Percentiles rank a stretch among this genome's conserved stretches.
Evolutionary conservation across 2,329 filamentous ascomycete species (phyloP).

Genomic region (Fonsecaea monophora): DNA sequence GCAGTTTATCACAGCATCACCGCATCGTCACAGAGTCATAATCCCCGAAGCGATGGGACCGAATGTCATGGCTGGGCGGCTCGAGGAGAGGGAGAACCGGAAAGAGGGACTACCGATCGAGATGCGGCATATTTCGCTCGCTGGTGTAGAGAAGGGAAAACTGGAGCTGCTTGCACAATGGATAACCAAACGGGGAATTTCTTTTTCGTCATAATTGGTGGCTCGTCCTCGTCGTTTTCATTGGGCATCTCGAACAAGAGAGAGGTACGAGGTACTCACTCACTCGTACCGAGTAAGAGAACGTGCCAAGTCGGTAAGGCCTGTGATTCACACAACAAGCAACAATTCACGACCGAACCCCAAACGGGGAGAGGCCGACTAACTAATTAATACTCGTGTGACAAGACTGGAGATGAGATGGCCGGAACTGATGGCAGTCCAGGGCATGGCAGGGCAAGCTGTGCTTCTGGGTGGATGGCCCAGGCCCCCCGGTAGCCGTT

Average conservation of each 20-base stretch:
- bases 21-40: not conserved
- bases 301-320: no score
- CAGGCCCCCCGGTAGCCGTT: constrained; percentile 10
- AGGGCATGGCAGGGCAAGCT: no score
- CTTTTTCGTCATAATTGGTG: no score
- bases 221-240: no score
- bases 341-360: constrained; percentile 5
- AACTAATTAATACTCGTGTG: not conserved
- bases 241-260: no score
- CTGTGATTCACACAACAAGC: not conserved
- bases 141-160: not conserved
- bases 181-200: no score
- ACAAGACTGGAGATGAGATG: no score
- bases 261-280: no score
- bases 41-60: not conserved
- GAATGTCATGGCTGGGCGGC: not conserved
- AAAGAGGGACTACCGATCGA: not conserved
- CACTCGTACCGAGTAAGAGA: no score
- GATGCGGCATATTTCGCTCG: not conserved
- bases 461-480: no score
- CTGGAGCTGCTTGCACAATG: no score
- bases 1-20: not conserved
- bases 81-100: not conserved
- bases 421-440: no score
- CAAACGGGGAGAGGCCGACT: constrained; percentile 7